Base-by-base conservation (phyloP, 2,329 filamentous ascomycete genomes). In the Colletotrichum sp. region DNA sequence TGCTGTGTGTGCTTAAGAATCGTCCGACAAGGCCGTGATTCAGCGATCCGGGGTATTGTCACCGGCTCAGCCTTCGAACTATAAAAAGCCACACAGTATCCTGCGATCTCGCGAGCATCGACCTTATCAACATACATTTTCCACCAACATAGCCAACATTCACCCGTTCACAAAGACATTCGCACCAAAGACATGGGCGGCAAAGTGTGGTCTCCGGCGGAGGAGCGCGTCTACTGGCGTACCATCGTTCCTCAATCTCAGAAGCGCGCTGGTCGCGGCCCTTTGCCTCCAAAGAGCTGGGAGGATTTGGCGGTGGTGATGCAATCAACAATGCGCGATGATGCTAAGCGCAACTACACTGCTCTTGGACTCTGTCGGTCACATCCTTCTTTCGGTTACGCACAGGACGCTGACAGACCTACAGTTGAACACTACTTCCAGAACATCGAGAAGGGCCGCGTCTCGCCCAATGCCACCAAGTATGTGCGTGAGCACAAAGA, bases 151-250 rank as follows among this genome's bases (percentile, higher is more conserved):
- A 9, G 8, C 12, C 44, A 39, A 39, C 28, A 13, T 19, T 22
- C 44, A 52, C 44, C 44, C 44, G 44, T 52, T 52, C 44, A 22
- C 44, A 3, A n/a, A 22, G n/a, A 52, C n/a, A 52, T 25, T 52
- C n/a, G n/a, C n/a, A 34, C 25, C 63, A 84, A 28, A 44, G 85
- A 30, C 28, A 90, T 91, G 89, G 88, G 86, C 7, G 89, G 88
- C 28, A 90, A 86, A 76, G 81, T 86, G 7, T 91, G 90, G 90
- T 86, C 87, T 0, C 73, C 73, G 0, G 80, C 84, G 1, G 90
- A 91, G 76, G 90, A 91, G 80, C 71, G 78, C 2, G 81, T 86
- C 77, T 91, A 90, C 79, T 91, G 89, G 90, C 80, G 81, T 11
- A 77, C 78, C 4, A 79, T 85, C 30, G 79, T 88, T 2, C 82